Evolutionary conservation across 139 green algal genomes (phyloP).

Genomic region (Picochlorum sp.): DNA sequence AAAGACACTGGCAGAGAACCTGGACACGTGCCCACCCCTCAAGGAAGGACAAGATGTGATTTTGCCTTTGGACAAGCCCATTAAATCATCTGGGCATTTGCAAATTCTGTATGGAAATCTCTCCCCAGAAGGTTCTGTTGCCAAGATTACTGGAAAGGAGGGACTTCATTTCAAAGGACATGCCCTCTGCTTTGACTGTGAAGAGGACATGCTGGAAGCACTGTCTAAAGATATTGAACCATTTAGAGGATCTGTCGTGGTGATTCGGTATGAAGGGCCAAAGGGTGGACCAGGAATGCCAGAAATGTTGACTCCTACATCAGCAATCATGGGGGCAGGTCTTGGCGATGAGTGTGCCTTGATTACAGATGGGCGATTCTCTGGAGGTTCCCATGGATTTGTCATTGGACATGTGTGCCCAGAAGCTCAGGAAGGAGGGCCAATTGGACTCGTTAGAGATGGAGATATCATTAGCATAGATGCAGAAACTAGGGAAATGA

Average conservation of each 20-base stretch:
- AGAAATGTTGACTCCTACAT: conserved; percentile 97
- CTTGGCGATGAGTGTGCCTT: conserved; percentile 92
- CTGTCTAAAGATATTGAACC: conserved; percentile 59
- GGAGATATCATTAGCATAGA: conserved; percentile 92
- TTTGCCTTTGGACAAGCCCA: conserved; percentile 72
- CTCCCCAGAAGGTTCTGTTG: conserved; percentile 84
- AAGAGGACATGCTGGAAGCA: conserved; percentile 94
- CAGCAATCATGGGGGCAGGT: conserved; percentile 94
- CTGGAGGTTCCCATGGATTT: conserved; percentile 93
- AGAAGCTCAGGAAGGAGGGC: conserved; percentile 88
- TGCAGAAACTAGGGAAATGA: conserved; percentile 65
- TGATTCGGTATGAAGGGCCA: conserved; percentile 92
- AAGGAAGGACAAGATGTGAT: conserved; percentile 82
- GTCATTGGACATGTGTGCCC: conserved; percentile 94
- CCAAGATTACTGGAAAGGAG: conserved; percentile 96
- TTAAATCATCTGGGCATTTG: conserved; percentile 66
- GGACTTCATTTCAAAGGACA: conserved; percentile 52
- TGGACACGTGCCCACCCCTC: conserved; percentile 68
- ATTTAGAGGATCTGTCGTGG: conserved; percentile 78
- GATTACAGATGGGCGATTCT: conserved; percentile 95
- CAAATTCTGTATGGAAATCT: conserved; percentile 97
- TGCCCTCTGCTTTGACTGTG: conserved; percentile 83
- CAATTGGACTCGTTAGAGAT: conserved; percentile 83
- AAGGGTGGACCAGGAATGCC: conserved; percentile 98
- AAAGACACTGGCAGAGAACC: conserved; percentile 93